A percentile compares a stretch with the other conserved stretches of the same genome.
Conservation (phyloP, 768 basidiomycete species). For the Rossbeevera mucosa region DNA sequence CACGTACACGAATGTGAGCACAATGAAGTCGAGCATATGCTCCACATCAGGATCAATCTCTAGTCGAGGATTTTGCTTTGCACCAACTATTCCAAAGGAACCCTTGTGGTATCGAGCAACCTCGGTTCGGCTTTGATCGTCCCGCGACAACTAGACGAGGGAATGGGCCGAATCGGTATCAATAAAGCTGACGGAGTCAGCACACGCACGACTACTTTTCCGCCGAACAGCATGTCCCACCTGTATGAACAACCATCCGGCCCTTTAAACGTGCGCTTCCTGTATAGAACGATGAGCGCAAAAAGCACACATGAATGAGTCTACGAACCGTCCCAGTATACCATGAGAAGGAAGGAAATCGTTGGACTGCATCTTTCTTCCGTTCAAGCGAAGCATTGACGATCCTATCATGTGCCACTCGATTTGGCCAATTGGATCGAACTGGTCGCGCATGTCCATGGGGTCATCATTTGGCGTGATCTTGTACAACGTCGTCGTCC, state of each 20-base stretch:
- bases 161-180: not conserved
- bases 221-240: constrained; percentile 25
- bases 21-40: constrained; percentile 25
- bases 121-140: constrained; percentile 12
- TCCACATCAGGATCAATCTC: constrained; percentile 16
- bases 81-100: constrained; percentile 18
- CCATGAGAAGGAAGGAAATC: constrained; percentile 25
- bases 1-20: constrained; percentile 32
- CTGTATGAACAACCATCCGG: constrained; percentile 32
- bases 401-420: constrained; percentile 32
- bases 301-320: not conserved
- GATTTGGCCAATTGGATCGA: constrained; percentile 31
- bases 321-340: constrained; percentile 19
- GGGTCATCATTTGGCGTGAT: constrained; percentile 20
- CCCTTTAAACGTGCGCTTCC: constrained; percentile 31
- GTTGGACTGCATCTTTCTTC: constrained; percentile 21
- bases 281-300: not conserved
- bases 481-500: constrained; percentile 25
- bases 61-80: constrained; percentile 15
- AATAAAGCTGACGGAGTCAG: not conserved
- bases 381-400: constrained; percentile 29
- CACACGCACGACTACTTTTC: constrained; percentile 19
- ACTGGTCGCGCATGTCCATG: constrained; percentile 26
- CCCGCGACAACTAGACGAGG: constrained; percentile 14
- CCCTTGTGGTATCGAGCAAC: constrained; percentile 20